Base-by-base conservation (phyloP, 2,329 filamentous ascomycete species). In the Botrytis tulipae region DNA sequence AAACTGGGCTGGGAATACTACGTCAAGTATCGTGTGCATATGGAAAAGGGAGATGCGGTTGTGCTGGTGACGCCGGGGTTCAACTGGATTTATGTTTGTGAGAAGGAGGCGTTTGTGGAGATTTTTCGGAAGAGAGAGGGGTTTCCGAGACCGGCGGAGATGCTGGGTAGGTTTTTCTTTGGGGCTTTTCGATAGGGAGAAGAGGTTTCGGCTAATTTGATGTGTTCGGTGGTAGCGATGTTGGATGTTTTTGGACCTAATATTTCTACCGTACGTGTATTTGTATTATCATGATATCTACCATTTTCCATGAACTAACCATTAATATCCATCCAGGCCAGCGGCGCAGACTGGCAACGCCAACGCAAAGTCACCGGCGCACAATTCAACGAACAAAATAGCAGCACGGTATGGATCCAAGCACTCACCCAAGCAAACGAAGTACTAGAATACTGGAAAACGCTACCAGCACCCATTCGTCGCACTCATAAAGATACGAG, bases 291-390 rank as follows among this genome's bases (percentile, higher is more conserved):
- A 7, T n/a, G 3, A 25, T 3, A 29, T 4, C 12, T 1, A 54
- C 3, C 48, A 7, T n/a, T 54, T 0, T 54, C 5, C 25, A 29
- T 16, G 5, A 54, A 16, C 12, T 29, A 54, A n/a, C 48, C 25
- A 29, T 25, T 54, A 54, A 54, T 14, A n/a, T 16, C 48, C 48
- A 51, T 12, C 48, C 25, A 60, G 54, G n/a, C 68, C 40, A 32
- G n/a, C 1, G 54, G 54, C 2, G 68, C n/a, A n/a, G 68, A 70
- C 32, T 70, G 68, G 68, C 68, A 70, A 46, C 51, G 68, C n/a
- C 54, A 70, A 44, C 54, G 54, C 10, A 59, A 46, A 16, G 59
- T 70, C 12, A 61, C 40, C 10, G 42, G 51, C 7, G 10, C 68
- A 2, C 51, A 40, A 4, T 60, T 70, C 25, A 61, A 70, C 37